Conservation (phyloP, 73 alveolate genomes). For the Tetrahymena elliotti region DNA sequence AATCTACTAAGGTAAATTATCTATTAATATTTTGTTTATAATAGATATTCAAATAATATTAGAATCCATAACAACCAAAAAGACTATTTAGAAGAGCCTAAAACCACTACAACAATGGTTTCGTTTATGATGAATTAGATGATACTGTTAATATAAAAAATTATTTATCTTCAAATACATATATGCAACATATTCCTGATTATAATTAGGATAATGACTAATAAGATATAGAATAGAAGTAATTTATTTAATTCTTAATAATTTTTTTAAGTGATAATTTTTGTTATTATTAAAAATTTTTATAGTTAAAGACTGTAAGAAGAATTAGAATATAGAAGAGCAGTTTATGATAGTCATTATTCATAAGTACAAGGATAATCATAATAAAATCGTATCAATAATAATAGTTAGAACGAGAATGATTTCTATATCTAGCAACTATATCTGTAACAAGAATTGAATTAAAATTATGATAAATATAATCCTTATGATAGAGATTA, state of each 20-base stretch:
- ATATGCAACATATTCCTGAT: background rate
- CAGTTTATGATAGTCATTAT: background rate
- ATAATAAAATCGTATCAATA: background rate
- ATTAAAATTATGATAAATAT: background rate
- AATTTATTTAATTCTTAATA: background rate
- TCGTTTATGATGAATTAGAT: background rate
- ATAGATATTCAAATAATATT: background rate
- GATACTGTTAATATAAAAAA: background rate
- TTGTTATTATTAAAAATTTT: too few species aligned
- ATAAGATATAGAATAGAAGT: background rate
- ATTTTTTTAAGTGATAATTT: background rate
- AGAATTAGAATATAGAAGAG: background rate
- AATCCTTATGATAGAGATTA: background rate
- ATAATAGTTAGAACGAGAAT: background rate
- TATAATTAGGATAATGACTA: background rate
- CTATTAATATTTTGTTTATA: too few species aligned
- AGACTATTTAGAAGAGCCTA: background rate
- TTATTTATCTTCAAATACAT: background rate
- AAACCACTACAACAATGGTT: background rate
- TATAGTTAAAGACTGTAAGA: background rate
- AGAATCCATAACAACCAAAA: background rate
- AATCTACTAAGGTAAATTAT: background rate
- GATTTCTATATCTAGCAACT: background rate
- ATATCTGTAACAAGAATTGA: background rate
- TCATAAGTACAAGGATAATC: background rate